A percentile compares a stretch with the other conserved stretches of the same genome.
These are phyloP conservation scores for Ceratocystis eucalypticola DNA, from an alignment of 2,329 filamentous ascomycete genomes.

Conservation along the genomic window DNA sequence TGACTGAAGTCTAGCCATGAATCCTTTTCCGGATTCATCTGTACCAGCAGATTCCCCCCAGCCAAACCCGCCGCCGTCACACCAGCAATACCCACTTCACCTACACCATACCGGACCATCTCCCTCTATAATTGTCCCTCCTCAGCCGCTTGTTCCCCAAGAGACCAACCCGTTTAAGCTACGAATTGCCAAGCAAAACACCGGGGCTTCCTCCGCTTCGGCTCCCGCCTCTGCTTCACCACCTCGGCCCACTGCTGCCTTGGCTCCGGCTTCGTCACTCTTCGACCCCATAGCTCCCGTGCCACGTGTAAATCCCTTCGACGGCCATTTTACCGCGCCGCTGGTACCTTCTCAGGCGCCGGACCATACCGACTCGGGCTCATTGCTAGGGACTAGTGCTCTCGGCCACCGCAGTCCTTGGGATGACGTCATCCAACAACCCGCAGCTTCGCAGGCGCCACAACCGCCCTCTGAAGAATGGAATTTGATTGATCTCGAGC, in stretches of 20 bases:
- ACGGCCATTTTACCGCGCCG: background rate
- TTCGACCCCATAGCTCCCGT: background rate
- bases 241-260: background rate
- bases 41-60: background rate
- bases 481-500: conserved; percentile 35
- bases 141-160: conserved; percentile 1
- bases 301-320: background rate
- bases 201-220: background rate
- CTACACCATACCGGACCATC: background rate
- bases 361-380: background rate
- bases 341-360: background rate
- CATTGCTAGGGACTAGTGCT: conserved; percentile 16
- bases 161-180: conserved; percentile 13
- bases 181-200: conserved; percentile 7
- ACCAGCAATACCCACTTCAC: background rate
- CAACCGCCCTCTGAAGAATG: conserved; percentile 31
- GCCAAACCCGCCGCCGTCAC: background rate
- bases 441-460: conserved; percentile 1
- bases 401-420: background rate
- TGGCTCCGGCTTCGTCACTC: background rate
- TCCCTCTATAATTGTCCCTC: background rate
- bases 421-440: conserved; percentile 10
- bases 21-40: background rate
- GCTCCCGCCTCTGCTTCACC: background rate
- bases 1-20: background rate